Evolutionary conservation across 1,284 basidiomycete genomes (phyloP).

Genomic region (Malassezia globosa): DNA sequence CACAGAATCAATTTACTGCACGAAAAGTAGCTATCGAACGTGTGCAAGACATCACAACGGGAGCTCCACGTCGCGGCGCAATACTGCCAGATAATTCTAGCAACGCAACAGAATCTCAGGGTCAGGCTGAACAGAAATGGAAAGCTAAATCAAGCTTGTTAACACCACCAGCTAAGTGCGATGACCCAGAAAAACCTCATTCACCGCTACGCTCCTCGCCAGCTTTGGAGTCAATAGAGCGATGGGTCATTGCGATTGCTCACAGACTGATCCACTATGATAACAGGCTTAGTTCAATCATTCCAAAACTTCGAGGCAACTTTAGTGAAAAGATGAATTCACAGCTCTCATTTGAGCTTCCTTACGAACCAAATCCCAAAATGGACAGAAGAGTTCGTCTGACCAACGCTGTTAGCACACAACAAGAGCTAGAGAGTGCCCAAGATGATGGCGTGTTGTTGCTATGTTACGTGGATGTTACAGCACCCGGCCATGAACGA

Average conservation of each 20-base stretch:
- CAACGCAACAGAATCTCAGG: not conserved
- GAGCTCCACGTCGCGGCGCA: not conserved
- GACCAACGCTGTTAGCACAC: constrained; percentile 26
- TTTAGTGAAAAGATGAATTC: not conserved
- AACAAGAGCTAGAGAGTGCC: constrained; percentile 24
- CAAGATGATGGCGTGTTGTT: constrained; percentile 51
- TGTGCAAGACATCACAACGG: not conserved
- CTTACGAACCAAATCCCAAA: constrained; percentile 35
- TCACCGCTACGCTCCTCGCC: not conserved
- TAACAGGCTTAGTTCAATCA: not conserved
- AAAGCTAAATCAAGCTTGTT: not conserved
- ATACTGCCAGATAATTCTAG: not conserved
- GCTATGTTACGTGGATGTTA: constrained; percentile 54
- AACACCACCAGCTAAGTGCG: not conserved
- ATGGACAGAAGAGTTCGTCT: constrained; percentile 24
- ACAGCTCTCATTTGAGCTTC: constrained; percentile 37
- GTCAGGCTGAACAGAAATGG: not conserved
- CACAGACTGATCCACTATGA: not conserved
- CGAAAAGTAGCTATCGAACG: not conserved
- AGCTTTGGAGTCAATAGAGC: not conserved
- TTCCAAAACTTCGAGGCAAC: not conserved
- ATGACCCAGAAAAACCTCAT: not conserved
- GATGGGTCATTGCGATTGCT: not conserved
- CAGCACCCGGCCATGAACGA: no score
- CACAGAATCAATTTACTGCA: not conserved